Percentiles rank a stretch among this genome's conserved stretches.
Conservation (phyloP, 768 basidiomycete species). For the Boletus sp. region DNA sequence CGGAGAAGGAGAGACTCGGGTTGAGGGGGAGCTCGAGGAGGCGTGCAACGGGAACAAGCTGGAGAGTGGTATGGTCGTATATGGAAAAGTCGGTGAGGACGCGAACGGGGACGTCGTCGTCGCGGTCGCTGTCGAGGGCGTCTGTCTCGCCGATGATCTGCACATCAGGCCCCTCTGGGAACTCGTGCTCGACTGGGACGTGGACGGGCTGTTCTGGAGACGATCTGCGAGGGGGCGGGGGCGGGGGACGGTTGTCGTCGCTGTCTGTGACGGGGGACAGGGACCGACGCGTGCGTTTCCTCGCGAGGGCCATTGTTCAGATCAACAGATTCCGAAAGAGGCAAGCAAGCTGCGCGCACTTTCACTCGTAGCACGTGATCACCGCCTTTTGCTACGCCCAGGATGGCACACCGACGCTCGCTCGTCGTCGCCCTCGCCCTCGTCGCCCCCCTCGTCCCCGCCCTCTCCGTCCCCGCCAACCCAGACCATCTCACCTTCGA, state of each 20-base stretch:
- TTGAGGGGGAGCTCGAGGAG: slow-evolving; percentile 35
- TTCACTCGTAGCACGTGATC: slow-evolving; percentile 12
- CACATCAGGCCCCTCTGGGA: slow-evolving; percentile 41
- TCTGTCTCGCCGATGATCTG: slow-evolving; percentile 44
- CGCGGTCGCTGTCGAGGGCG: slow-evolving; percentile 23
- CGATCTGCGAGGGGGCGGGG: background rate
- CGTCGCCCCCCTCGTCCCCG: slow-evolving; percentile 4
- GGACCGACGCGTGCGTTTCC: slow-evolving; percentile 27
- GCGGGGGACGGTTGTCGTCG: slow-evolving; percentile 15
- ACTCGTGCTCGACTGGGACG: slow-evolving; percentile 27
- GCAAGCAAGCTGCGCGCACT: background rate
- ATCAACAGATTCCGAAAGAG: background rate
- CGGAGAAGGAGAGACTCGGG: slow-evolving; percentile 30
- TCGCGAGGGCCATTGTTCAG: slow-evolving; percentile 21
- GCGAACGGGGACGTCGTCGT: slow-evolving; percentile 53
- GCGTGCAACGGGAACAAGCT: slow-evolving; percentile 41
- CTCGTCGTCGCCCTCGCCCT: slow-evolving; percentile 7
- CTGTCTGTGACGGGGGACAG: slow-evolving; percentile 15
- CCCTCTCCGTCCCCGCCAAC: slow-evolving; percentile 25
- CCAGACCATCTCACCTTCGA: slow-evolving; percentile 62
- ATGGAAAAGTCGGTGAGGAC: slow-evolving; percentile 52
- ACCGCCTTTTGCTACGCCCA: background rate
- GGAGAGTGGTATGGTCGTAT: slow-evolving; percentile 40
- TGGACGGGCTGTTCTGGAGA: slow-evolving; percentile 13
- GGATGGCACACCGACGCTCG: slow-evolving; percentile 15